phyloP scores from a whole-genome alignment of 257 asterid genomes.

The Solanum chmielewskii region DNA sequence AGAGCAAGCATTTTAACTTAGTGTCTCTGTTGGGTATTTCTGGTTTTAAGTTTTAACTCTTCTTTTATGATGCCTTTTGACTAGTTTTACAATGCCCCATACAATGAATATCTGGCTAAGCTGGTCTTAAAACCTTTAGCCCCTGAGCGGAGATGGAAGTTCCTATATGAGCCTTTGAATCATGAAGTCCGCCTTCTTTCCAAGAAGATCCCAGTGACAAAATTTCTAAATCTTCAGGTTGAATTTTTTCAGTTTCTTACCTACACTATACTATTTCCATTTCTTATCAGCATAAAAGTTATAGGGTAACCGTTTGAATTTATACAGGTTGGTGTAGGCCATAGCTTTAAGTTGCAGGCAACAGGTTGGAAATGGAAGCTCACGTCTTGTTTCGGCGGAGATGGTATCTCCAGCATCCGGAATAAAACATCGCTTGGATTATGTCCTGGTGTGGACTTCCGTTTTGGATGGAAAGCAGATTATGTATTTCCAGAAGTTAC shows the following conservation, averaged over 20 bases:
- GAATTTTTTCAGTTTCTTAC: neutral
- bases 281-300: neutral
- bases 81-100: constrained; percentile 76
- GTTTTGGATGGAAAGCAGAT: constrained; percentile 96
- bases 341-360: constrained; percentile 76
- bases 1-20: neutral
- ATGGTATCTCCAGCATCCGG: constrained; percentile 66
- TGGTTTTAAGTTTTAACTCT: neutral
- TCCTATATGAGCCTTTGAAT: constrained; percentile 69
- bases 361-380: constrained; percentile 99
- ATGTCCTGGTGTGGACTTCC: constrained; percentile 87
- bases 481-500: constrained; percentile 82
- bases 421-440: constrained; percentile 85
- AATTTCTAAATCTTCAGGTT: constrained; percentile 92
- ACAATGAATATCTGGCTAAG: constrained; percentile 81
- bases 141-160: constrained; percentile 71
- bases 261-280: neutral
- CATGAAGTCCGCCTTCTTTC: constrained; percentile 93
- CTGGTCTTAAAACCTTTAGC: constrained; percentile 88
- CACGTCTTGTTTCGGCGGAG: constrained; percentile 72
- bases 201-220: constrained; percentile 80
- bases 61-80: neutral
- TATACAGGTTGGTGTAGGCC: constrained; percentile 88
- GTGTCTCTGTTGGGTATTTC: neutral
- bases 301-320: neutral